Conservation (phyloP, 208 protist genomes). For the Acanthamoeba castellanii region DNA sequence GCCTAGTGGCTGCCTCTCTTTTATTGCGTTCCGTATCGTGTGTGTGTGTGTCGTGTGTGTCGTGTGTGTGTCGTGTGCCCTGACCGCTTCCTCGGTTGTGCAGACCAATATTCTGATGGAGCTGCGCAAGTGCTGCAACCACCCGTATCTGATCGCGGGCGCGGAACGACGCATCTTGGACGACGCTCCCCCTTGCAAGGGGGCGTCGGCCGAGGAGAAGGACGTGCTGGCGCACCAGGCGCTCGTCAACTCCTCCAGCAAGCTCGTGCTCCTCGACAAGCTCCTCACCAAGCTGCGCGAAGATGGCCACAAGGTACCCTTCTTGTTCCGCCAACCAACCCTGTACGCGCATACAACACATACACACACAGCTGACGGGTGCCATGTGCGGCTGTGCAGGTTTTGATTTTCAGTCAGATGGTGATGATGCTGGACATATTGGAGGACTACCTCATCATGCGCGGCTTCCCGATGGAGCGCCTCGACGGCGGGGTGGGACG, state of each 20-base stretch:
- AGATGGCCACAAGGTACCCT: constrained; percentile 86
- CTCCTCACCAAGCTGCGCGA: constrained; percentile 91
- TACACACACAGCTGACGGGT: too few relatives aligned
- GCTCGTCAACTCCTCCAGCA: constrained; percentile 87
- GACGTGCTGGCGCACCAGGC: constrained; percentile 13
- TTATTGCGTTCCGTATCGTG: background rate
- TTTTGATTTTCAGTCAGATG: constrained; percentile 91
- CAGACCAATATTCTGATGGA: constrained; percentile 92
- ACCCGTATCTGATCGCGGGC: constrained; percentile 87
- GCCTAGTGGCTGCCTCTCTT: background rate
- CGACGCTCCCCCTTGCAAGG: background rate
- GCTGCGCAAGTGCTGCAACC: constrained; percentile 91
- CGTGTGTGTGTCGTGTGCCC: too few relatives aligned
- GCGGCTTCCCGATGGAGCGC: constrained; percentile 88
- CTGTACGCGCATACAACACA: too few relatives aligned
- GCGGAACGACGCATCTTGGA: constrained; percentile 70
- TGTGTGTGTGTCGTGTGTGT: too few relatives aligned
- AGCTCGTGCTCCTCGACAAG: constrained; percentile 96
- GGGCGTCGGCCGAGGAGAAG: background rate
- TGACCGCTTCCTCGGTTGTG: background rate
- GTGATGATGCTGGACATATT: constrained; percentile 90
- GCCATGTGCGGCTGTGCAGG: background rate
- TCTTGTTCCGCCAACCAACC: too few relatives aligned
- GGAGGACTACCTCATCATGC: constrained; percentile 88
- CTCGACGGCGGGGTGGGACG: constrained; percentile 89